phyloP scores from a whole-genome alignment of 208 protist genomes.

The Polymyxa betae region DNA sequence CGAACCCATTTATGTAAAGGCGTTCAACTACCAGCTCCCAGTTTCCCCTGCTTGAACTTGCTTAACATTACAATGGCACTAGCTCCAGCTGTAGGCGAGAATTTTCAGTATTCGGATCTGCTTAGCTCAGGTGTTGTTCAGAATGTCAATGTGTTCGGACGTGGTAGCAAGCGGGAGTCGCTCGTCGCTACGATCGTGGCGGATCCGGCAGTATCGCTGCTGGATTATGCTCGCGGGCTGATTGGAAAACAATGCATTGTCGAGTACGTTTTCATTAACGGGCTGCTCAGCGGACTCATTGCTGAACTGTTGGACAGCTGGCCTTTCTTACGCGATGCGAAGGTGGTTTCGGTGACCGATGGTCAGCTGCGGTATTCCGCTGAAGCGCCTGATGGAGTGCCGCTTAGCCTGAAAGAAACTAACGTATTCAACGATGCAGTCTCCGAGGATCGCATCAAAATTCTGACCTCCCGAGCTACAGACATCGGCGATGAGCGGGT shows the following conservation, averaged over 20 bases:
- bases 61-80: conserved; percentile 30
- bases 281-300: not conserved
- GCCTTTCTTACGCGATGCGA: conserved; percentile 20
- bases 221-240: not conserved
- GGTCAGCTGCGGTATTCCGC: not conserved
- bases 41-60: conserved; percentile 10
- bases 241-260: conserved; percentile 18
- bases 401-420: not conserved
- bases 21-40: not conserved
- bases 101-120: not conserved
- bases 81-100: not conserved
- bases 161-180: conserved; percentile 20
- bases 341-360: not conserved
- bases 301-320: not conserved
- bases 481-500: conserved; percentile 27
- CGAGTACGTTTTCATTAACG: conserved; percentile 6
- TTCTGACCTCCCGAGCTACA: not conserved
- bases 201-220: not conserved
- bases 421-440: not conserved
- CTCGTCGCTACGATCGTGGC: not conserved
- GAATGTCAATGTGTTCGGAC: conserved; percentile 48
- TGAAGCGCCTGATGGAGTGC: not conserved
- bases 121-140: not conserved
- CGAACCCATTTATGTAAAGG: not conserved
- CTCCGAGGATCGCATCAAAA: not conserved